Conservation (phyloP, 495 filamentous ascomycete species). For the Paragyromitra xinjiangensis region DNA sequence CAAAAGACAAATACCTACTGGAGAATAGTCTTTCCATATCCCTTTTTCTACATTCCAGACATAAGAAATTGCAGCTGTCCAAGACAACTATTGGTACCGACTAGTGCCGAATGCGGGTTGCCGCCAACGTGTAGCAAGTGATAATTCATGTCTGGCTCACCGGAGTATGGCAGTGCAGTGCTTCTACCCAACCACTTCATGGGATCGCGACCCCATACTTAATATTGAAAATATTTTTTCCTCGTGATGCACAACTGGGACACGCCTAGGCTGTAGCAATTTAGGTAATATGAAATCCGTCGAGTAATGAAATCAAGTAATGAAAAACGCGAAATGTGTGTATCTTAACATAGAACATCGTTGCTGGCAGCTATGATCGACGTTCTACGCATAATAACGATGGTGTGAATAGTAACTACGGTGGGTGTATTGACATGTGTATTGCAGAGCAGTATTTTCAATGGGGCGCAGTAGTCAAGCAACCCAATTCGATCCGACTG, state of each 20-base stretch:
- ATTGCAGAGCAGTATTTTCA: too few relatives aligned
- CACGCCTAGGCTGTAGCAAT: neutral
- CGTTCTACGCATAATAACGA: too few relatives aligned
- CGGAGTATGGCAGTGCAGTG: neutral
- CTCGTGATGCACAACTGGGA: neutral
- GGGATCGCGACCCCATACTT: neutral
- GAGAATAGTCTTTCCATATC: neutral
- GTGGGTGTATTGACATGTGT: too few relatives aligned
- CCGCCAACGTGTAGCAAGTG: neutral
- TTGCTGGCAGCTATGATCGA: neutral
- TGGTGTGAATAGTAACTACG: too few relatives aligned
- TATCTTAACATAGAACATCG: too few relatives aligned
- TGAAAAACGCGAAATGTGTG: too few relatives aligned
- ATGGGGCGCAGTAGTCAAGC: too few relatives aligned
- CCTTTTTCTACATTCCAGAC: neutral
- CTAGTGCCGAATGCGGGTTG: neutral
- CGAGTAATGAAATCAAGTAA: neutral
- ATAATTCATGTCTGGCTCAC: neutral
- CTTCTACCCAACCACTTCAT: neutral
- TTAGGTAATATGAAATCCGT: neutral
- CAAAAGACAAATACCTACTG: too few relatives aligned
- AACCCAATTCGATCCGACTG: too few relatives aligned
- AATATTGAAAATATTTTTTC: neutral
- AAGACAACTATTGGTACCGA: neutral
- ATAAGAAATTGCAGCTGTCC: neutral